Evolutionary conservation across 306 rosid species (phyloP).

Genomic region (Sesbania bispinosa): DNA sequence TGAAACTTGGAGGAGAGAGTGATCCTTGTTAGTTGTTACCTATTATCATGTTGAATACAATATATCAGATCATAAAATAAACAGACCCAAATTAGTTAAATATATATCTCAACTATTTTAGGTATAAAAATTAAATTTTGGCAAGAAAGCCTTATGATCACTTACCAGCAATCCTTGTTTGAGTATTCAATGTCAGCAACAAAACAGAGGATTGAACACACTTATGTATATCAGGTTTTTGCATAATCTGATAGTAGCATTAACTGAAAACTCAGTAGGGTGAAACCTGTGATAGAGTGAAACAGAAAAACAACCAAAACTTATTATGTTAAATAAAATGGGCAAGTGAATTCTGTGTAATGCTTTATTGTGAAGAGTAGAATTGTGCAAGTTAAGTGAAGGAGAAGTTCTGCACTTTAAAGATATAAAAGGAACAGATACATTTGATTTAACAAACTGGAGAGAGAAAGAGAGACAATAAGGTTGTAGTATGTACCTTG

Average conservation of each 20-base stretch:
- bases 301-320: slow-evolving; percentile 17
- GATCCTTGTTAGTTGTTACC: slow-evolving; percentile 25
- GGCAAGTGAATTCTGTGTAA: too few species aligned
- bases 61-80: background rate
- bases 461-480: slow-evolving; percentile 7
- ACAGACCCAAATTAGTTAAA: too few species aligned
- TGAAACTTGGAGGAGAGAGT: slow-evolving; percentile 3
- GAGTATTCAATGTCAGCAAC: slow-evolving; percentile 13
- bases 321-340: too few species aligned
- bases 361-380: background rate
- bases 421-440: background rate
- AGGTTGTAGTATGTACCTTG: slow-evolving; percentile 55
- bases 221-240: slow-evolving; percentile 28
- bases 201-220: slow-evolving; percentile 27
- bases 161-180: too few species aligned
- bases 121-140: too few species aligned
- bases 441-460: slow-evolving; percentile 6
- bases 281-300: slow-evolving; percentile 34
- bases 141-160: too few species aligned
- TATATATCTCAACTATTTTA: too few species aligned
- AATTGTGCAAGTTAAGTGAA: background rate
- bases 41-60: slow-evolving; percentile 4
- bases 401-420: slow-evolving; percentile 14
- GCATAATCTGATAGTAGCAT: slow-evolving; percentile 28
- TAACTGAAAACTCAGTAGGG: slow-evolving; percentile 31